Evolutionary conservation across 768 basidiomycete species (phyloP), one percentile per base, ranked within the genome.

Genomic region (Tylopilus cervinicoccineus): DNA sequence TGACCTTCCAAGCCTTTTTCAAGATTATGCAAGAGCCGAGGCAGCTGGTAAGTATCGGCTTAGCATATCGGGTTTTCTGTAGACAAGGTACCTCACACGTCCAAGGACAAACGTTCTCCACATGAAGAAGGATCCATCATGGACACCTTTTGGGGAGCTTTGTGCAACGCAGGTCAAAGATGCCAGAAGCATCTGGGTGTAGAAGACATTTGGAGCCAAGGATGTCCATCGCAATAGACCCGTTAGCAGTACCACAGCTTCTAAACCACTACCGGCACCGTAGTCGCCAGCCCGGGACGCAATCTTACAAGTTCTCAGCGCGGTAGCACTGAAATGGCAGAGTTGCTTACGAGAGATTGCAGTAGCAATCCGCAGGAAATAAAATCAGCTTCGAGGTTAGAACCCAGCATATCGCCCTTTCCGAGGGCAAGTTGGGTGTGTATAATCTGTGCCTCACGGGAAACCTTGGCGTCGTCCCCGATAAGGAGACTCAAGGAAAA

Each of bases 31-130:
- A 90, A 55, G 20, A 89, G 65, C 14, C 68, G 69, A 24, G 88
- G 87, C 12, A 90, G 71, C 87, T 88, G n/a, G 58, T 27, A 22
- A 12, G 52, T 42, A 20, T 16, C 22, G 7, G 41, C 29, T 55
- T 26, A 54, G 34, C 27, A 38, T 28, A 40, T 8, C 47, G 27
- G n/a, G 27, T 0, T 51, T 19, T 26, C 33, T 6, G 23, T 32
- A 32, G 45, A 52, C 31, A 19, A 49, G 26, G 41, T 45, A 53
- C 43, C 83, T 57, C 67, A 90, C 88, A 45, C 88, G 76, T 32
- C 86, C 83, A 46, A 86, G 68, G 17, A 87, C 73, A 59, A 89
- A 90, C 17, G 81, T 75, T 54, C 78, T 79, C 88, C 87, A 91
- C 27, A 88, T 58, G 31, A 67, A 68, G 38, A 63, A 53, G 45